Evolutionary conservation across 148 eudicot genomes (phyloP).

Genomic region (Rhododendron vialii): DNA sequence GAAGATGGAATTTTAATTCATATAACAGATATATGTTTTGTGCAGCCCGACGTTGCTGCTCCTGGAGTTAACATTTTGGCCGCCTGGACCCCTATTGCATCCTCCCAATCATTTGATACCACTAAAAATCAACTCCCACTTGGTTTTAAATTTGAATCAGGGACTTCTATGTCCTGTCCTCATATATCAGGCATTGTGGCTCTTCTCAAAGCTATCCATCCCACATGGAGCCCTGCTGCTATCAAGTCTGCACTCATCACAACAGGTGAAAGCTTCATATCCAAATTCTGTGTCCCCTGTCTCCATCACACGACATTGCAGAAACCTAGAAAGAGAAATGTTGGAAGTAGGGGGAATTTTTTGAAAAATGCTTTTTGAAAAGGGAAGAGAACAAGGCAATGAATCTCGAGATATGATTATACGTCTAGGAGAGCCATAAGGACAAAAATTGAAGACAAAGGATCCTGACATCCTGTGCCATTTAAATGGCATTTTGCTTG

Average conservation of each 20-base stretch:
- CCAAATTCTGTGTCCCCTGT: background rate
- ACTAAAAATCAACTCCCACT: background rate
- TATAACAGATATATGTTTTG: background rate
- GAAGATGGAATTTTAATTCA: background rate
- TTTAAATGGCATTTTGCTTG: background rate
- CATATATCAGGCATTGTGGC: constrained; percentile 47
- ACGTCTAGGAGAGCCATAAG: background rate
- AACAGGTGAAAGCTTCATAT: constrained; percentile 28
- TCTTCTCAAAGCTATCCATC: constrained; percentile 49
- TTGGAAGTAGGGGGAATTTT: no score
- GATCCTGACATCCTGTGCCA: background rate
- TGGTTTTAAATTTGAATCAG: constrained; percentile 25
- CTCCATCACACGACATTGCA: background rate
- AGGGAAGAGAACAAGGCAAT: no score
- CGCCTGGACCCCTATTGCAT: constrained; percentile 31
- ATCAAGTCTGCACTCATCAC: constrained; percentile 49
- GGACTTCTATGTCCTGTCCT: constrained; percentile 56
- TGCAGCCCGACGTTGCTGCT: constrained; percentile 59
- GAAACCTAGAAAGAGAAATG: background rate
- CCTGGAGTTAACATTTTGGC: constrained; percentile 57
- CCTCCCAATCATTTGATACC: background rate
- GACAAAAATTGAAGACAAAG: background rate
- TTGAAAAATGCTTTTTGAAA: no score
- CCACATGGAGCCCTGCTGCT: constrained; percentile 57
- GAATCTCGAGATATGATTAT: background rate